Percentiles rank a stretch among this genome's conserved stretches.
These are phyloP conservation scores for Diaporthe aspalathi DNA, from an alignment of 2,329 filamentous ascomycete genomes.

Conservation along the genomic window DNA sequence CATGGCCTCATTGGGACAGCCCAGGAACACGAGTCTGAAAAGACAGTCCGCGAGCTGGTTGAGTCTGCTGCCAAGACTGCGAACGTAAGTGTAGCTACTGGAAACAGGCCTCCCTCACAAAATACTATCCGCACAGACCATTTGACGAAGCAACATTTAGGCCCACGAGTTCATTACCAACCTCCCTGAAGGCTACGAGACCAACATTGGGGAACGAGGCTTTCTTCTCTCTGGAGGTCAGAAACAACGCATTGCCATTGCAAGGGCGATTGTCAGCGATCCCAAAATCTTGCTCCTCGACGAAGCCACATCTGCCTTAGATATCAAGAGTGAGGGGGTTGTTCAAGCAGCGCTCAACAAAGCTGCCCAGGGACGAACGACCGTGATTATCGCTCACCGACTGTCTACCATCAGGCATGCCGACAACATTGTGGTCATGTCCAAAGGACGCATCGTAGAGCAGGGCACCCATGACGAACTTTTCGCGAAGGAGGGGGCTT, in stretches of 20 bases:
- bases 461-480: conserved; percentile 89
- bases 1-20: conserved; percentile 90
- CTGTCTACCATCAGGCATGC: conserved; percentile 94
- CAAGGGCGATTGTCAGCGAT: conserved; percentile 88
- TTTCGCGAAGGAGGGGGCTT: conserved; percentile 76
- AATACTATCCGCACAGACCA: no score
- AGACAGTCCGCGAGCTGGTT: conserved; percentile 77
- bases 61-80: conserved; percentile 87
- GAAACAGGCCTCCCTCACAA: no score
- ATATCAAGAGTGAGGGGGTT: conserved; percentile 87
- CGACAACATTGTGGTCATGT: conserved; percentile 96
- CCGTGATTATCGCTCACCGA: conserved; percentile 95
- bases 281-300: conserved; percentile 93
- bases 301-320: conserved; percentile 78
- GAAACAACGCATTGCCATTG: conserved; percentile 96
- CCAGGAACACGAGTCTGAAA: conserved; percentile 76
- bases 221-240: conserved; percentile 94
- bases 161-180: conserved; percentile 89
- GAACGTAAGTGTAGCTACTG: no score
- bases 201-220: conserved; percentile 93
- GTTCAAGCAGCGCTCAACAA: conserved; percentile 93
- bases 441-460: conserved; percentile 85
- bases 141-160: no score
- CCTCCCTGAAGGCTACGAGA: conserved; percentile 90
- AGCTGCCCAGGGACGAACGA: conserved; percentile 87